These are phyloP conservation scores for Zygosaccharomyces pseudobailii DNA, from an alignment of 1,139 yeast species.

Conservation along the genomic window DNA sequence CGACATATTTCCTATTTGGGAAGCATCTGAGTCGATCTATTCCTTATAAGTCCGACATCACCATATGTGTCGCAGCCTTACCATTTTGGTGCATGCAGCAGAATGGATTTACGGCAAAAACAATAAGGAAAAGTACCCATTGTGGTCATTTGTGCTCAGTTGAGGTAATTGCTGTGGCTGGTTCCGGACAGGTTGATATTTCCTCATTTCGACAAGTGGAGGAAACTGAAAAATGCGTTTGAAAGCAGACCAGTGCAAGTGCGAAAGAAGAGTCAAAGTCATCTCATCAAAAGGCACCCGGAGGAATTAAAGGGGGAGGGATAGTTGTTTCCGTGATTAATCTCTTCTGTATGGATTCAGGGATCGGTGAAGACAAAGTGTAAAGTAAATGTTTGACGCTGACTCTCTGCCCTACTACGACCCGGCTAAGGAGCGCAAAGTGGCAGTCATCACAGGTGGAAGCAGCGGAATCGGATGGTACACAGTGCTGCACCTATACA, in stretches of 20 bases:
- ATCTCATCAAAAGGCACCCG: too few species aligned
- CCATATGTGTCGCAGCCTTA: not conserved
- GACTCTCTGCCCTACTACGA: conserved; percentile 35
- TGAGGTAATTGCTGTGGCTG: not conserved
- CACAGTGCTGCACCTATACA: conserved; percentile 66
- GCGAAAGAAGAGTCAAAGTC: too few species aligned
- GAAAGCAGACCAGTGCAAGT: too few species aligned
- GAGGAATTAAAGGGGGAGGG: too few species aligned
- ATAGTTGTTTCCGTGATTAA: too few species aligned
- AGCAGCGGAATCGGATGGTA: conserved; percentile 77
- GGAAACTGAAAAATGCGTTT: too few species aligned
- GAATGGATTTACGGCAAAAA: not conserved
- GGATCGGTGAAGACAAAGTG: not conserved
- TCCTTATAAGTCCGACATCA: not conserved
- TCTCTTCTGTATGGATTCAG: not conserved
- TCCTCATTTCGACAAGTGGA: not conserved
- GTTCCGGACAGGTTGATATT: not conserved
- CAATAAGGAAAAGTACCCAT: not conserved
- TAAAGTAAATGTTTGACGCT: conserved; percentile 21
- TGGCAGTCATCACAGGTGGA: conserved; percentile 75
- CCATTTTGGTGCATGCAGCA: not conserved
- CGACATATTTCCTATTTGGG: not conserved
- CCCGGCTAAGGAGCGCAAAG: conserved; percentile 42
- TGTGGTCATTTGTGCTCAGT: not conserved
- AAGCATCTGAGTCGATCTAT: not conserved